phyloP scores from a whole-genome alignment of 2,329 filamentous ascomycete genomes.

The Curvularia hawaiiensis region DNA sequence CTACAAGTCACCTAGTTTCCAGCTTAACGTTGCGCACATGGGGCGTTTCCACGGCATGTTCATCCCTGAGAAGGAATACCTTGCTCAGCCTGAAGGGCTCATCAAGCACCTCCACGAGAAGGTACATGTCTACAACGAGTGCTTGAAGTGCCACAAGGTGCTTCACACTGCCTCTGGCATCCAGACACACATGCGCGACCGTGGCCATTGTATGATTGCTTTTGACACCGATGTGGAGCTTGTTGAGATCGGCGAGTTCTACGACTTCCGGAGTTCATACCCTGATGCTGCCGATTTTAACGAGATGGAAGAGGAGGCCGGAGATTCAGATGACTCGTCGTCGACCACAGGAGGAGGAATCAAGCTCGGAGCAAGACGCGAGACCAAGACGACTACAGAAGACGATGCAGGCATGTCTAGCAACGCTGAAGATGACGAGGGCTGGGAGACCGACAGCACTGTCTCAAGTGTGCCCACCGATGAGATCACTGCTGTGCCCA shows the following conservation, averaged over 20 bases:
- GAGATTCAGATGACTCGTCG: constrained; percentile 54
- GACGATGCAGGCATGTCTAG: constrained; percentile 49
- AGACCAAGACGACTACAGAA: constrained; percentile 48
- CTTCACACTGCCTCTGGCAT: constrained; percentile 79
- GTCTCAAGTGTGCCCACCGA: constrained; percentile 82
- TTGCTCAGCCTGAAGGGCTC: constrained; percentile 82
- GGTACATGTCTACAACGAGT: constrained; percentile 80
- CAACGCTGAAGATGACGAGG: constrained; percentile 71
- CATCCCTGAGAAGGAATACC: constrained; percentile 84
- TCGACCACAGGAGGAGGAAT: constrained; percentile 61
- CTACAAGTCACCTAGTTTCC: constrained; percentile 74
- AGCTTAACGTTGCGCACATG: constrained; percentile 88
- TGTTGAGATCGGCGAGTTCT: constrained; percentile 92
- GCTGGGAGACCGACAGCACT: constrained; percentile 96
- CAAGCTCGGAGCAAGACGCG: constrained; percentile 70
- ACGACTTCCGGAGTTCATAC: constrained; percentile 96
- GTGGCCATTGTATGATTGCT: constrained; percentile 95
- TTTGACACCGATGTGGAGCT: constrained; percentile 89
- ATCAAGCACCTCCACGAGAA: constrained; percentile 79
- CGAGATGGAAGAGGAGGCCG: constrained; percentile 49
- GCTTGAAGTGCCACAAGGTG: constrained; percentile 83
- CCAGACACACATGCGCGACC: constrained; percentile 97
- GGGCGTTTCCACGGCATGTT: constrained; percentile 93
- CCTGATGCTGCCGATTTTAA: constrained; percentile 74
- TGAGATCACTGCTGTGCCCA: constrained; percentile 78